Conservation (phyloP, 2,329 filamentous ascomycete genomes). For the Cercospora sojina region DNA sequence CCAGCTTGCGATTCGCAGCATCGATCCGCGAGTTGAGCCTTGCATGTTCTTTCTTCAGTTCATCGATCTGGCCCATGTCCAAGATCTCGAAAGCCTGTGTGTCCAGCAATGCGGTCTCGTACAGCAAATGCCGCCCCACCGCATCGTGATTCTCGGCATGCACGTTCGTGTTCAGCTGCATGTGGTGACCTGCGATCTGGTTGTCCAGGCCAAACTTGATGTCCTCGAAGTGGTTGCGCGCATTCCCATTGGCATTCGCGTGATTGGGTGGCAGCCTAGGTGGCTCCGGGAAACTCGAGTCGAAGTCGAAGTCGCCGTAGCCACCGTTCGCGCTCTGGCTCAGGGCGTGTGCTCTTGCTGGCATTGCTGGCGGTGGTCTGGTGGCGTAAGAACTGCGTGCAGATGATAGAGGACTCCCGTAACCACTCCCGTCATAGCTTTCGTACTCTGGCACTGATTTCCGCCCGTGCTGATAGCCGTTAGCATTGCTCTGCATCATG, state of each 20-base stretch:
- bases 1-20: slow-evolving; percentile 76
- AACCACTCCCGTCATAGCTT: slow-evolving; percentile 34
- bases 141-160: slow-evolving; percentile 47
- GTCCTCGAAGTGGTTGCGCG: slow-evolving; percentile 25
- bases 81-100: slow-evolving; percentile 82
- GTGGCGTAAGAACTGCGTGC: slow-evolving; percentile 18
- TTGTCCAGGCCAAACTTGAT: slow-evolving; percentile 29
- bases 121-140: slow-evolving; percentile 84
- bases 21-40: slow-evolving; percentile 74
- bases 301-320: slow-evolving; percentile 31
- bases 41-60: slow-evolving; percentile 81
- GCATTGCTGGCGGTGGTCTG: slow-evolving; percentile 16
- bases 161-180: slow-evolving; percentile 33
- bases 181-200: slow-evolving; percentile 27
- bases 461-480: slow-evolving; percentile 9
- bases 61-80: slow-evolving; percentile 87
- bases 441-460: slow-evolving; percentile 28
- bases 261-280: slow-evolving; percentile 14
- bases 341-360: slow-evolving; percentile 12
- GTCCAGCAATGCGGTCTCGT: slow-evolving; percentile 89
- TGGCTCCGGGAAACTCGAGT: slow-evolving; percentile 19
- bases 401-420: slow-evolving; percentile 24
- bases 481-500: slow-evolving; percentile 29
- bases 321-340: slow-evolving; percentile 20
- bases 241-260: slow-evolving; percentile 15